Percentiles rank a stretch among this genome's conserved stretches.
Evolutionary conservation across 1,139 yeast species (phyloP).

Genomic region (Candida frijolesensis): DNA sequence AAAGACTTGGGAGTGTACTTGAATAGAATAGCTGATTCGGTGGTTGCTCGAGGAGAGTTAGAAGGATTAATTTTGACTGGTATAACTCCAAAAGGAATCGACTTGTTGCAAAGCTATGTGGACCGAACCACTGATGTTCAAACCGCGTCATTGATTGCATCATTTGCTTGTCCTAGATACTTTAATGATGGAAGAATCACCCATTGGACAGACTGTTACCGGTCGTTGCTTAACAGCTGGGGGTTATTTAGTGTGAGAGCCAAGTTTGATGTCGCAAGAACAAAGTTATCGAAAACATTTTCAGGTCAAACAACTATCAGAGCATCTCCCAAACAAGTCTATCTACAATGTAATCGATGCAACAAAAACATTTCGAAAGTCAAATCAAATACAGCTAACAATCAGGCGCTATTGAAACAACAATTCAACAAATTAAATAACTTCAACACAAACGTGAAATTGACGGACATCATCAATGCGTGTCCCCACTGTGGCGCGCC

Average conservation of each 20-base stretch:
- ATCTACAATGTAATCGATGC: slow-evolving; percentile 79
- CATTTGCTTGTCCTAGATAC: slow-evolving; percentile 83
- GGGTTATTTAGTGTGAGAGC: slow-evolving; percentile 76
- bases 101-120: slow-evolving; percentile 82
- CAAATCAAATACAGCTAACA: slow-evolving; percentile 20
- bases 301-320: slow-evolving; percentile 50
- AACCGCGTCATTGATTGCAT: slow-evolving; percentile 80
- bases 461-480: slow-evolving; percentile 32
- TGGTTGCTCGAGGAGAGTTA: slow-evolving; percentile 75
- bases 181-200: slow-evolving; percentile 71
- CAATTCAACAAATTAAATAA: slow-evolving; percentile 40
- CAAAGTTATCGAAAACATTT: slow-evolving; percentile 59
- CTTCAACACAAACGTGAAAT: slow-evolving; percentile 6
- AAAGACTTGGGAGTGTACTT: slow-evolving; percentile 70
- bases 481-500: slow-evolving; percentile 90
- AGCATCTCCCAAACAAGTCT: slow-evolving; percentile 73
- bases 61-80: slow-evolving; percentile 93
- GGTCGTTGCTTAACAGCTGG: slow-evolving; percentile 84
- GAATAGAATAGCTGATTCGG: slow-evolving; percentile 69
- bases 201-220: slow-evolving; percentile 76
- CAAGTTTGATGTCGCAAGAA: slow-evolving; percentile 77
- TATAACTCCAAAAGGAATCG: slow-evolving; percentile 79
- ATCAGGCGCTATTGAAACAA: slow-evolving; percentile 38
- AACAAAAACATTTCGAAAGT: slow-evolving; percentile 63
- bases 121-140: slow-evolving; percentile 91